phyloP scores from a whole-genome alignment of 129 eudicot genomes.

The Mikania micrantha region DNA sequence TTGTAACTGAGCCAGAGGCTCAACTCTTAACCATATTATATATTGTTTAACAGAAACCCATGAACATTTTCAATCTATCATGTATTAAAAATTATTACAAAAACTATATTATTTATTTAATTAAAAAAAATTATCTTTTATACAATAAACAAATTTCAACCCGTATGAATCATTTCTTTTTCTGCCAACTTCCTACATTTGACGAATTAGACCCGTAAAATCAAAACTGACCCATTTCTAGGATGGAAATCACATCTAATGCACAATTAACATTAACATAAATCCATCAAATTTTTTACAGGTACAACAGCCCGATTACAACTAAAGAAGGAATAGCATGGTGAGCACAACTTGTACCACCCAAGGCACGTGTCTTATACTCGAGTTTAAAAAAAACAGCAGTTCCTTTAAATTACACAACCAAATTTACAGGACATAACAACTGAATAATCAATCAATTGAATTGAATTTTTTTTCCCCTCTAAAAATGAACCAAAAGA shows the following conservation, averaged over 20 bases:
- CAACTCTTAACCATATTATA: neutral
- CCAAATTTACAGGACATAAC: slow-evolving; percentile 29
- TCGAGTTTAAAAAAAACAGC: neutral
- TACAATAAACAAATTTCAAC: neutral
- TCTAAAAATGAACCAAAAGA: slow-evolving; percentile 23
- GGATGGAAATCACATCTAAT: neutral
- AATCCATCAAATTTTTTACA: slow-evolving; percentile 9
- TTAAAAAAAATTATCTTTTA: no score
- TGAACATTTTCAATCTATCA: neutral
- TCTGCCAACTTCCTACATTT: neutral
- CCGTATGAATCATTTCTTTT: neutral
- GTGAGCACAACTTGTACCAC: neutral
- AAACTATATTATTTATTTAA: neutral
- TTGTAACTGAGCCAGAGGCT: neutral
- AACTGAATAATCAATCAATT: slow-evolving; percentile 46
- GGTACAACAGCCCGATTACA: neutral
- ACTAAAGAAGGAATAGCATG: neutral
- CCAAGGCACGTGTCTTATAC: slow-evolving; percentile 11
- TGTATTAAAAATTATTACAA: neutral
- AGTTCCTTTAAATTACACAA: slow-evolving; percentile 30
- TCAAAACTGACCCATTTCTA: neutral
- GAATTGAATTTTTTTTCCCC: slow-evolving; percentile 16
- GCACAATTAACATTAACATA: neutral
- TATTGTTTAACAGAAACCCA: neutral
- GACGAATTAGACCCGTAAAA: neutral